Evolutionary conservation across 2,329 filamentous ascomycete species (phyloP).

Genomic region (Sporothrix phasma): DNA sequence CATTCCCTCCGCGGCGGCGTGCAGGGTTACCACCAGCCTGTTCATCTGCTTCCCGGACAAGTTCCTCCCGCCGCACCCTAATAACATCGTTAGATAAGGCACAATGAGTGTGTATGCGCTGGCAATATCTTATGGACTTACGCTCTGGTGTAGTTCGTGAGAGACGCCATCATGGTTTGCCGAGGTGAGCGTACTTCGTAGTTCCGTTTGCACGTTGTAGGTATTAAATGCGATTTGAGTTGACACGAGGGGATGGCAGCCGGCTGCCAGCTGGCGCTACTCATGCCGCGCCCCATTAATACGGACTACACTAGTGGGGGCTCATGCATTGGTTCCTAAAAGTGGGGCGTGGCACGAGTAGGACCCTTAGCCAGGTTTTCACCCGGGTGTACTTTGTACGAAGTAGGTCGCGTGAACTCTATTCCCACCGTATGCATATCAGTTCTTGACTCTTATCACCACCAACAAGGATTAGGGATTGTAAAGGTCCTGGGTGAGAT

Average conservation of each 20-base stretch:
- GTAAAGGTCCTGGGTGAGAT: no score
- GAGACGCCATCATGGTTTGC: slow-evolving; percentile 6
- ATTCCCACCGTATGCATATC: neutral
- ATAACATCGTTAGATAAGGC: neutral
- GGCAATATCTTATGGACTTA: neutral
- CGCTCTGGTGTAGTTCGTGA: slow-evolving; percentile 9
- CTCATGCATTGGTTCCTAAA: no score
- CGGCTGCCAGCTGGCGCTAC: neutral
- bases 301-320: no score
- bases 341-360: no score
- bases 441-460: no score
- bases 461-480: no score
- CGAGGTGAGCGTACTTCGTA: neutral
- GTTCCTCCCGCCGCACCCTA: slow-evolving; percentile 17
- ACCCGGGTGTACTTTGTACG: no score
- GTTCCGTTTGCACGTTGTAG: no score
- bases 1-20: neutral
- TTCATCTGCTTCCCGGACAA: slow-evolving; percentile 12
- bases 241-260: neutral
- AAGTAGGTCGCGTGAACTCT: neutral
- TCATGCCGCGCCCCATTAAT: no score
- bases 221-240: neutral
- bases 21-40: neutral
- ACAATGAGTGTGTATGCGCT: neutral
- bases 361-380: no score